Evolutionary conservation across 345 rosid genomes (phyloP), one percentile per base, ranked within the genome.

Genomic region (Nasturtium officinale): DNA sequence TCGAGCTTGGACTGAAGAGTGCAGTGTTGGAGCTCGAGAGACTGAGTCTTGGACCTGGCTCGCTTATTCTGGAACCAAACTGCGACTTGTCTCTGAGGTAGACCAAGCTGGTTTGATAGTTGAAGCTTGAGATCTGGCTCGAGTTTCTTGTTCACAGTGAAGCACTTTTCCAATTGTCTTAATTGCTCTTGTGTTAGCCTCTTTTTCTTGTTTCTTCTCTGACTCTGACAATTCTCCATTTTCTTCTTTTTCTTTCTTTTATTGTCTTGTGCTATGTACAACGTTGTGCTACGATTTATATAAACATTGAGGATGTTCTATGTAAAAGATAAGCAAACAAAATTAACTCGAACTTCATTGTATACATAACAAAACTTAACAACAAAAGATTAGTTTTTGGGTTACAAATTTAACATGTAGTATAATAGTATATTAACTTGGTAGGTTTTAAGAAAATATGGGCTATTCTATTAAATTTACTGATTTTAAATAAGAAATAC

Each of bases 21-120:
- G 51, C 65, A 78, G 65, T 78, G 80, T 58, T 91, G 91, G 25
- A 83, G 80, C 76, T 91, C 98, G 2, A 94, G 78, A 80, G 81
- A 83, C 63, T 86, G 95, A 11, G 98, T 85, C 84, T 78, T 87
- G 89, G 91, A 94, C 80, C 97, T 76, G 2, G 97, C 98, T 28
- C 97, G 84, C 85, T 85, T 87, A 92, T 91, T 91, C 68, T 94
- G 98, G 77, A 89, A 94, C 98, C 98, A 94, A 53, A 94, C 82
- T 9, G 98, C 91, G 0, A 94, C 89, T 79, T 88, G 98, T 66
- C 95, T 78, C 3, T 92, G 84, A 7, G 96, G 92, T 46, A 94
- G 83, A 1, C 87, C 83, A 0, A 94, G 85, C 74, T 84, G 87
- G 57, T 57, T 83, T 0, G 97, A 87, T 2, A 94, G 87, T 54